Base-by-base conservation (phyloP, 495 filamentous ascomycete species). In the Talaromyces stipitatus region DNA sequence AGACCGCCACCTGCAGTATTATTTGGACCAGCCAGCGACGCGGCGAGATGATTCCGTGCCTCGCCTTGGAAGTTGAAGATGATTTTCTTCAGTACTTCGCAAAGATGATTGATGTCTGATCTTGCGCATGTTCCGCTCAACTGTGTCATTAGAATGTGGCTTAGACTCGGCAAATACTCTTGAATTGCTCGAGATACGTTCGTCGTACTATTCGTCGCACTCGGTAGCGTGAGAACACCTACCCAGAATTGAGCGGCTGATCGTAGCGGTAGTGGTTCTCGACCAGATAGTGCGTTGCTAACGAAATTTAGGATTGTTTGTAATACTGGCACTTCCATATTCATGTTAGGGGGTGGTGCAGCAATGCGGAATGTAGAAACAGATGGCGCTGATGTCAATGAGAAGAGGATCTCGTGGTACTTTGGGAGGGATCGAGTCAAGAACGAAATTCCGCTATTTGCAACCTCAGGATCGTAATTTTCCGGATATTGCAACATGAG, bases 211-310 rank as follows among this genome's bases (percentile, higher is more conserved):
- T 70, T 63, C 26, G 67, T 72, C 3, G 79, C 58, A 26, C 64
- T 48, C 18, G 60, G 67, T 41, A 80, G 64, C 36, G 73, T 75
- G 10, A 72, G 47, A 12, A 76, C 62, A 59, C 80, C 65, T 62
- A 89, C 84, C 91, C 92, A 97, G 62, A 97, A 92, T 24, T 84
- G 78, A 26, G 85, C 82, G 0, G 91, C 86, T 4, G 89, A 83
- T 33, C 80, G 82, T 66, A 96, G 92, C 1, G 91, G 88, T 29
- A 97, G 76, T 0, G 87, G 82, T 32, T 97, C 91, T 2, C 78
- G 81, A 8, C 85, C 85, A 33, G 80, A 74, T 18, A 98, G 70
- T 32, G 88, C 82, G 58, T 85, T 76, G 33, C 96, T 78, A 1
- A 83, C 81, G 66, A 96, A 95, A 27, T 86, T 71, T 64, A 96